phyloP scores from a whole-genome alignment of 2,329 filamentous ascomycete genomes.

The Colletotrichum plurivorum region DNA sequence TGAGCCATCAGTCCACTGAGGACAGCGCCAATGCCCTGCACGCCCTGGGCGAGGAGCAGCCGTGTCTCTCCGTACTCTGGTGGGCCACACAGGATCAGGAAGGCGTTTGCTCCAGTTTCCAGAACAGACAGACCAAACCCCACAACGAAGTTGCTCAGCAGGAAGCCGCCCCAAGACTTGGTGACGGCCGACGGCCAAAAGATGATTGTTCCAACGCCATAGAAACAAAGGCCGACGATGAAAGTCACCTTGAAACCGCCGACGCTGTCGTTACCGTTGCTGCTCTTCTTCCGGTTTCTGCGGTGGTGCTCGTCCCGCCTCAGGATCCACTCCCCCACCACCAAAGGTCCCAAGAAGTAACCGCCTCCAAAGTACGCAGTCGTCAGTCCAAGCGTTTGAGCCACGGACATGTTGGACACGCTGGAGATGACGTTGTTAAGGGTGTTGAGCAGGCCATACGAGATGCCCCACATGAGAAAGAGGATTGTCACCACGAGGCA shows the following conservation, averaged over 20 bases:
- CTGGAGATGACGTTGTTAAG: constrained; percentile 80
- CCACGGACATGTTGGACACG: constrained; percentile 72
- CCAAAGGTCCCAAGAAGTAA: constrained; percentile 78
- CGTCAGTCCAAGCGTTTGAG: constrained; percentile 77
- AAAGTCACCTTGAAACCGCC: constrained; percentile 86
- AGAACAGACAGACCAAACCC: constrained; percentile 83
- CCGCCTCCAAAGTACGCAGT: constrained; percentile 79
- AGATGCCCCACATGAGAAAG: constrained; percentile 92
- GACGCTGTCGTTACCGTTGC: constrained; percentile 56
- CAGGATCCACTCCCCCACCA: constrained; percentile 79
- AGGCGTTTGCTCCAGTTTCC: constrained; percentile 87
- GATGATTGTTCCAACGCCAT: constrained; percentile 83
- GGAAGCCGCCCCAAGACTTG: constrained; percentile 82
- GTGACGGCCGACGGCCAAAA: constrained; percentile 88
- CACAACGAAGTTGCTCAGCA: constrained; percentile 80
- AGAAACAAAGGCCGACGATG: constrained; percentile 82
- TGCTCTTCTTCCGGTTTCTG: constrained; percentile 53
- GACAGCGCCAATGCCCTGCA: constrained; percentile 83
- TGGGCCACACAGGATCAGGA: constrained; percentile 79
- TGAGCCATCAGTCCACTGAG: constrained; percentile 80
- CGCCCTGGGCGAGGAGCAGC: constrained; percentile 80
- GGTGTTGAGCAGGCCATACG: constrained; percentile 87
- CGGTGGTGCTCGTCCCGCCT: constrained; percentile 75
- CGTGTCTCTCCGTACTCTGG: constrained; percentile 80
- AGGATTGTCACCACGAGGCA: constrained; percentile 82